Percentiles rank a stretch among this genome's conserved stretches.
These are phyloP conservation scores for Candida morakotiae DNA, from an alignment of 805 yeast species.

Conservation along the genomic window DNA sequence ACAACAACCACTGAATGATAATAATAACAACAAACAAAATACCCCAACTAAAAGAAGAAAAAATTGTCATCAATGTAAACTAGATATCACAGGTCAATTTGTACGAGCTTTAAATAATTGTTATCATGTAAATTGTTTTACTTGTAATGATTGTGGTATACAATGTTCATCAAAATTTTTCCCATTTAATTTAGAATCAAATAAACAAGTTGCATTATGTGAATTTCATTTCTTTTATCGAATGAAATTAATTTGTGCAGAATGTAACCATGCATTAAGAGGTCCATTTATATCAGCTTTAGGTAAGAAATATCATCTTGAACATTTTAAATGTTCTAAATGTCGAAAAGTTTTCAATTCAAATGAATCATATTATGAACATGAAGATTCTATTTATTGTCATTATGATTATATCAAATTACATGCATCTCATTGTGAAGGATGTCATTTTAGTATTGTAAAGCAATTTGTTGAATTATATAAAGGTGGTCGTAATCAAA, in stretches of 20 bases:
- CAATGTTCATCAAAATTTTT: constrained; percentile 86
- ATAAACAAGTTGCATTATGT: constrained; percentile 57
- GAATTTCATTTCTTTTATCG: constrained; percentile 90
- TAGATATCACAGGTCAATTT: constrained; percentile 56
- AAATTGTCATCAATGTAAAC: constrained; percentile 33
- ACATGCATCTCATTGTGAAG: constrained; percentile 87
- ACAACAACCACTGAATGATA: too few species aligned
- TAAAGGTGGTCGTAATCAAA: constrained; percentile 86
- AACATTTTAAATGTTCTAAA: constrained; percentile 88
- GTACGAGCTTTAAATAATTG: constrained; percentile 79
- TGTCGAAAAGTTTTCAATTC: constrained; percentile 85
- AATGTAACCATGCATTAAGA: constrained; percentile 79
- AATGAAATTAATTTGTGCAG: constrained; percentile 78
- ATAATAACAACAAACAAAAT: too few species aligned
- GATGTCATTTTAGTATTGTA: constrained; percentile 86
- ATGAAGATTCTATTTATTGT: constrained; percentile 77
- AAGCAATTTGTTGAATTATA: constrained; percentile 92
- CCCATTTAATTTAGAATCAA: constrained; percentile 54
- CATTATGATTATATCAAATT: constrained; percentile 87
- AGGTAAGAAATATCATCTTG: constrained; percentile 88
- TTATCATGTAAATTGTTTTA: constrained; percentile 84
- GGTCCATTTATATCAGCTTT: constrained; percentile 94
- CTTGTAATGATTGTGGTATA: constrained; percentile 78
- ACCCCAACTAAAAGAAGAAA: constrained; percentile 16
- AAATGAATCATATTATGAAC: constrained; percentile 90